Conservation (phyloP, 2,329 filamentous ascomycete species). For the Myriosclerotinia curreyana region DNA sequence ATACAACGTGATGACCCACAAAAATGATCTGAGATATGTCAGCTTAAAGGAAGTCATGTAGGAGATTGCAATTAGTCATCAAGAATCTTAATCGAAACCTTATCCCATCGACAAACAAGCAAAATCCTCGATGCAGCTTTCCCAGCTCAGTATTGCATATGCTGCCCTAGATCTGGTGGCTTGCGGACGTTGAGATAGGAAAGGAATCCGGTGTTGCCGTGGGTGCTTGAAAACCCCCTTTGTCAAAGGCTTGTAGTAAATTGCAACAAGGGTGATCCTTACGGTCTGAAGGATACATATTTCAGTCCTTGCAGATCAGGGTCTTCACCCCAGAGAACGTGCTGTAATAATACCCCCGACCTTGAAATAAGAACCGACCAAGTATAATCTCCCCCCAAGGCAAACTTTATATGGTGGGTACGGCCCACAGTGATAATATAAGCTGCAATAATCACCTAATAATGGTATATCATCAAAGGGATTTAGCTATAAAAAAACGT, state of each 20-base stretch:
- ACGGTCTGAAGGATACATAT: not conserved
- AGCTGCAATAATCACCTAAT: too few relatives aligned
- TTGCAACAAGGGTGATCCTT: conserved; percentile 4
- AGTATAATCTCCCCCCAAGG: not conserved
- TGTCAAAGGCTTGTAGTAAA: not conserved
- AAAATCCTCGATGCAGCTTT: not conserved
- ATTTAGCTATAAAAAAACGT: too few relatives aligned
- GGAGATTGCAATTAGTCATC: not conserved
- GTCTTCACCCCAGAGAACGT: conserved; percentile 2
- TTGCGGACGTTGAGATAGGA: conserved; percentile 1
- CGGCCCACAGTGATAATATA: too few relatives aligned
- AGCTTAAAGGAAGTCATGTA: not conserved
- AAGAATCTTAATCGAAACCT: not conserved
- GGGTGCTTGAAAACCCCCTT: not conserved
- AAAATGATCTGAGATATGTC: not conserved
- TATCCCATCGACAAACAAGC: not conserved
- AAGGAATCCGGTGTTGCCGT: not conserved
- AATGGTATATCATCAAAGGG: too few relatives aligned
- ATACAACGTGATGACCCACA: not conserved
- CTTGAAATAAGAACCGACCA: not conserved
- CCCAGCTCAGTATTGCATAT: conserved; percentile 2
- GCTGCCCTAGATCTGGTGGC: conserved; percentile 16
- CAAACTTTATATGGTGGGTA: too few relatives aligned
- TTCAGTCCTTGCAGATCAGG: not conserved
- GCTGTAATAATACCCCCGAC: not conserved